phyloP scores from a whole-genome alignment of 352 stramenopile species.

The Thraustochytrium sp. region DNA sequence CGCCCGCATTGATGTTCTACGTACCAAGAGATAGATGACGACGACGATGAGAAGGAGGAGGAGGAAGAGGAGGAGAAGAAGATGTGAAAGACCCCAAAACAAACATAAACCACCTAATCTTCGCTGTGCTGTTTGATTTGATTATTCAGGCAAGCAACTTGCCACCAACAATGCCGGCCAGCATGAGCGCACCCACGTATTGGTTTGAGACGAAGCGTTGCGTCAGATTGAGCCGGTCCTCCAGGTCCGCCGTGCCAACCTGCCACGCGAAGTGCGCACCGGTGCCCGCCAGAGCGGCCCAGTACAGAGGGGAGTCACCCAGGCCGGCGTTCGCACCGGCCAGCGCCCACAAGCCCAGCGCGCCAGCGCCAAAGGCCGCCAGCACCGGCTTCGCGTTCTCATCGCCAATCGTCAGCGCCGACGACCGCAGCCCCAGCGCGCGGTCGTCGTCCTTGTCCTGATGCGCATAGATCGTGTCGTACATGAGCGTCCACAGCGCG shows the following conservation, averaged over 20 bases:
- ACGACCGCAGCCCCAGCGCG: conserved; percentile 89
- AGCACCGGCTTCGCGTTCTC: conserved; percentile 83
- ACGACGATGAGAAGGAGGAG: no score
- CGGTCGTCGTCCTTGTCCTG: conserved; percentile 96
- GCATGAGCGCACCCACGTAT: conserved; percentile 68
- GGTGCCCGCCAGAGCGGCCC: conserved; percentile 70
- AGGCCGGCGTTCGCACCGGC: conserved; percentile 44
- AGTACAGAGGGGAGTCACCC: conserved; percentile 66
- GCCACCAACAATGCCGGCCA: conserved; percentile 67
- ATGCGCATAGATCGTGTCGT: conserved; percentile 98
- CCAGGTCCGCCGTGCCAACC: conserved; percentile 87
- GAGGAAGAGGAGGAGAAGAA: no score
- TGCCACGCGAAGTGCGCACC: conserved; percentile 92
- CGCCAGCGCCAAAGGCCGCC: conserved; percentile 66
- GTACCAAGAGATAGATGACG: no score
- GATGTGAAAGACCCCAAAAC: no score
- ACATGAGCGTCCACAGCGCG: conserved; percentile 97
- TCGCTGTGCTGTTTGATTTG: no score
- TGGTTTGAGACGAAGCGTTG: conserved; percentile 84
- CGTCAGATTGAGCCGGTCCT: conserved; percentile 85
- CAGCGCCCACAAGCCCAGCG: conserved; percentile 52
- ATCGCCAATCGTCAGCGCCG: conserved; percentile 88
- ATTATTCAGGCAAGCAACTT: conserved; percentile 50
- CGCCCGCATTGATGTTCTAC: no score
- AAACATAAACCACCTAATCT: no score